phyloP scores from a whole-genome alignment of 306 rosid species.

The Prunus dulcis region DNA sequence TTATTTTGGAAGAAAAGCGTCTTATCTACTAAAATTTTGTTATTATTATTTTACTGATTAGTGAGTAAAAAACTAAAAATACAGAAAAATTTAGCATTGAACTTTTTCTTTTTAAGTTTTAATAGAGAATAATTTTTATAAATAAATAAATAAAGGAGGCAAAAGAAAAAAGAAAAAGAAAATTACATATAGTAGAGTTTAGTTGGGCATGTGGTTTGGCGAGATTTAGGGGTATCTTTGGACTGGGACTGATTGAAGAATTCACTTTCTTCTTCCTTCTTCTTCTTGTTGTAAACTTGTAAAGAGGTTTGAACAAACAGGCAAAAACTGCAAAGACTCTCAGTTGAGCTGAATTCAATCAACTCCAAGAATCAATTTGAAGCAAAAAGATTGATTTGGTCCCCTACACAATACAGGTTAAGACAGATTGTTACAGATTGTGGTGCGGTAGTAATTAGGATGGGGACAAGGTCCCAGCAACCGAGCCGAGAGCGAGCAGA shows the following conservation, averaged over 20 bases:
- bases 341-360: background rate
- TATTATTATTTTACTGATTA: too few relatives aligned
- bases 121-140: too few relatives aligned
- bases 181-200: background rate
- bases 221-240: background rate
- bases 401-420: background rate
- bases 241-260: background rate
- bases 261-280: background rate
- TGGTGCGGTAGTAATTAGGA: background rate
- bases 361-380: background rate
- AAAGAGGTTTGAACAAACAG: background rate
- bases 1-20: too few relatives aligned
- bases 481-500: conserved; percentile 31
- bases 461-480: conserved; percentile 72
- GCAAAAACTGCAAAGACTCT: background rate
- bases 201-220: background rate
- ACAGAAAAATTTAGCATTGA: too few relatives aligned
- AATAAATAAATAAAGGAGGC: background rate
- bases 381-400: background rate
- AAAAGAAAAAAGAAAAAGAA: background rate
- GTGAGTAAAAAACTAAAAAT: too few relatives aligned
- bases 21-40: too few relatives aligned
- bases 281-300: background rate
- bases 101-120: too few relatives aligned
- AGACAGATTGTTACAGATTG: background rate